Percentiles rank a stretch among this genome's conserved stretches.
Conservation (phyloP, 2,329 filamentous ascomycete genomes). For the Alternaria gaisen region DNA sequence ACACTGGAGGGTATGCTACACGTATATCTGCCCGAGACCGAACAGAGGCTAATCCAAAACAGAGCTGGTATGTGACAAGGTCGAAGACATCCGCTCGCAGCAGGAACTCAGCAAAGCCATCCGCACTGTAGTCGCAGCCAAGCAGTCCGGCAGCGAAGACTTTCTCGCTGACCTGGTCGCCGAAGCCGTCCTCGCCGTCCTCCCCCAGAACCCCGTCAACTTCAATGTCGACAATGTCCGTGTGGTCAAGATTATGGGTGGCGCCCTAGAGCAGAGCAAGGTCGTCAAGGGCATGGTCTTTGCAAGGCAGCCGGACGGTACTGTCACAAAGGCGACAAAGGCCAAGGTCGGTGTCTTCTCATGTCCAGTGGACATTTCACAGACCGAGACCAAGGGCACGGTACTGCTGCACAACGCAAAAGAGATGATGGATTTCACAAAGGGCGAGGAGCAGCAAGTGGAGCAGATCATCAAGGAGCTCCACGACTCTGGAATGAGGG, state of each 20-base stretch:
- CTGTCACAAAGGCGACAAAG: constrained; percentile 85
- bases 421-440: constrained; percentile 98
- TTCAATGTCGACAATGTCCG: constrained; percentile 99
- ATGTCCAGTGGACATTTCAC: constrained; percentile 92
- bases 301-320: constrained; percentile 89
- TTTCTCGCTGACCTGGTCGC: constrained; percentile 86
- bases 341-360: constrained; percentile 98
- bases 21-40: neutral
- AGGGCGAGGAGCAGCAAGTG: constrained; percentile 92
- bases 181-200: constrained; percentile 81
- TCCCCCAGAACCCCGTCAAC: constrained; percentile 93
- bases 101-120: constrained; percentile 93
- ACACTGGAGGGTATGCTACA: constrained; percentile 72
- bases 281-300: constrained; percentile 99
- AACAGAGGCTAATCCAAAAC: constrained; percentile 27
- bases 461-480: constrained; percentile 94
- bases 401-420: constrained; percentile 96
- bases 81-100: constrained; percentile 81
- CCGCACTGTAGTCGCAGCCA: constrained; percentile 92
- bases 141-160: constrained; percentile 94
- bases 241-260: constrained; percentile 99
- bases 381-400: constrained; percentile 99
- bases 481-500: constrained; percentile 89
- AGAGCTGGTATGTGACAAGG: constrained; percentile 89
- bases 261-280: constrained; percentile 89